phyloP scores from a whole-genome alignment of 108 stramenopile genomes.

The Stephanodiscus minutulus region DNA sequence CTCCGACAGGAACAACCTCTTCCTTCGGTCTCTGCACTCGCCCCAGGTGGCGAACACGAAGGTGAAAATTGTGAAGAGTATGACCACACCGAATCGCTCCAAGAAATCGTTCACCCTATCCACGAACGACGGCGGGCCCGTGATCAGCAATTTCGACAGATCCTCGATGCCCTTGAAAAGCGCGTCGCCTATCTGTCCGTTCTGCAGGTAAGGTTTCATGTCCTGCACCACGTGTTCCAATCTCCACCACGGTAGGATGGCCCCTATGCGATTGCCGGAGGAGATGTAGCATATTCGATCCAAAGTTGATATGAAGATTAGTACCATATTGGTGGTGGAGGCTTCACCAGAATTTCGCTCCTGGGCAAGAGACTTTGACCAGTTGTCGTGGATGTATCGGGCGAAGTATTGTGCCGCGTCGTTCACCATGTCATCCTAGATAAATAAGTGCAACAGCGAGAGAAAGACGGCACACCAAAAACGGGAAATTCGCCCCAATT shows the following conservation, averaged over 20 bases:
- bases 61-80: slow-evolving; percentile 81
- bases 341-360: slow-evolving; percentile 16
- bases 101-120: slow-evolving; percentile 78
- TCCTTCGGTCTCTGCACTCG: slow-evolving; percentile 79
- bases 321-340: slow-evolving; percentile 55
- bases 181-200: slow-evolving; percentile 66
- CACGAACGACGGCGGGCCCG: slow-evolving; percentile 71
- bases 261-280: slow-evolving; percentile 62
- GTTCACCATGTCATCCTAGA: slow-evolving; percentile 80
- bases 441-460: background rate
- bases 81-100: slow-evolving; percentile 76
- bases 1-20: slow-evolving; percentile 71
- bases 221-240: slow-evolving; percentile 77
- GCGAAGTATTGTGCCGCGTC: slow-evolving; percentile 91
- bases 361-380: slow-evolving; percentile 48
- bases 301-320: slow-evolving; percentile 77
- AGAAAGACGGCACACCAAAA: background rate
- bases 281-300: slow-evolving; percentile 89
- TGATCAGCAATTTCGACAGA: slow-evolving; percentile 56
- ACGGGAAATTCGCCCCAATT: too few relatives aligned
- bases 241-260: slow-evolving; percentile 83
- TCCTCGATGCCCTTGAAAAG: slow-evolving; percentile 69
- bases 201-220: slow-evolving; percentile 80
- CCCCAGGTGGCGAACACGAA: slow-evolving; percentile 88
- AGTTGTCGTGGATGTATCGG: slow-evolving; percentile 70